Evolutionary conservation across 2,329 filamentous ascomycete genomes (phyloP).

Genomic region (Teratosphaeria gauchensis): DNA sequence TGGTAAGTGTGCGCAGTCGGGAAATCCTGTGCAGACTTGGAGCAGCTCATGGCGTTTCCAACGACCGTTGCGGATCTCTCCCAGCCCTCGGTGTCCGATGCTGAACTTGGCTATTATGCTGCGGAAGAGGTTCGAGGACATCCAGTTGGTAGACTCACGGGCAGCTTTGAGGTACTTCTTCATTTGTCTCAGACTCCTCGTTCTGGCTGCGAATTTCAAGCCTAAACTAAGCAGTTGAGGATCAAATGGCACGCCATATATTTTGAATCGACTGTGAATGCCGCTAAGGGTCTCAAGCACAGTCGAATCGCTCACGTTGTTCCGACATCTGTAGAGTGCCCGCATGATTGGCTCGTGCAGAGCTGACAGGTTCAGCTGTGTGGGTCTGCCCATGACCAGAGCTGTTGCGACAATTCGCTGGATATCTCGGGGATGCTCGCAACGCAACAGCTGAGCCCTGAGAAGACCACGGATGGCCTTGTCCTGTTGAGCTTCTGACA

Average conservation of each 20-base stretch:
- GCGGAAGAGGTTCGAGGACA: conserved; percentile 22
- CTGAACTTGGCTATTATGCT: conserved; percentile 28
- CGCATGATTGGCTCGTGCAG: conserved; percentile 21
- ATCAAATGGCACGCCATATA: conserved; percentile 13
- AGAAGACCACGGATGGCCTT: conserved; percentile 17
- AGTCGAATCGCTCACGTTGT: conserved; percentile 19
- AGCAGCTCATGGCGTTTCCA: conserved; percentile 26
- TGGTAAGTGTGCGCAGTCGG: conserved; percentile 18
- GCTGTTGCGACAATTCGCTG: conserved; percentile 22
- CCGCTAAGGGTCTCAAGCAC: conserved; percentile 18
- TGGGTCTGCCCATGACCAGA: conserved; percentile 12
- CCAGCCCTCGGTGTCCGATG: conserved; percentile 26
- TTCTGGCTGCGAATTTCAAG: conserved; percentile 26
- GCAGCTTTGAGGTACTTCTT: conserved; percentile 21
- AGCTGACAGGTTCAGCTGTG: conserved; percentile 11
- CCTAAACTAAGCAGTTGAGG: conserved; percentile 17
- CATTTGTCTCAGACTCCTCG: conserved; percentile 21
- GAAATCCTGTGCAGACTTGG: conserved; percentile 27
- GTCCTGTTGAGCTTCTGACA: conserved; percentile 10
- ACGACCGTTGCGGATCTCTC: conserved; percentile 29
- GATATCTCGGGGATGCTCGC: conserved; percentile 20
- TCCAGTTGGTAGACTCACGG: conserved; percentile 7
- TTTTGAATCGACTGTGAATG: conserved; percentile 19
- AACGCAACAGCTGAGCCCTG: conserved; percentile 21
- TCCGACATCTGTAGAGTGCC: conserved; percentile 25